Evolutionary conservation across 2,329 filamentous ascomycete genomes (phyloP), one percentile per base, ranked within the genome.

Genomic region (Nemania diffusa): DNA sequence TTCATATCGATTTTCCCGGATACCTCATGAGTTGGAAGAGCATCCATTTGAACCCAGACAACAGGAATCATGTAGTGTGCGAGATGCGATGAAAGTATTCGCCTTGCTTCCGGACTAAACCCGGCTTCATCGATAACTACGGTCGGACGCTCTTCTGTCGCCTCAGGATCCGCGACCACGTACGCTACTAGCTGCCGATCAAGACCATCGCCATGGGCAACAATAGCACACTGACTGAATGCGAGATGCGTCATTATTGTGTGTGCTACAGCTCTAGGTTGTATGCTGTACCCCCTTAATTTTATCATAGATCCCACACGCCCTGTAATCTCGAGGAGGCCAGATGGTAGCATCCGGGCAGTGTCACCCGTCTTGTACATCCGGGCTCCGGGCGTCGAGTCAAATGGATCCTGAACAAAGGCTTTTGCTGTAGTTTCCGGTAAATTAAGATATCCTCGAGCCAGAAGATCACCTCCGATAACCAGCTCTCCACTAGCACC

Each of bases 21-120:
- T 1, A 95, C 92, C 57, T 88, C 89, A 72, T 93, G 90, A 0
- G 91, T 94, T 0, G 92, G 92, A 5, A 95, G 79, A 67, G 86
- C 85, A 2, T 90, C 86, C 34, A 94, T 79, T 73, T 91, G 87
- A 42, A 94, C 89, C 92, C 92, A 95, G 2, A 94, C 78, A 0
- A 90, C 85, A 0, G 92, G 92, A 61, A 95, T 90, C 92, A 95
- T 94, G 79, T 95, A 95, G 69, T 92, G 91, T 1, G 92, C 92
- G 32, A 95, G 84, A 69, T 89, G 88, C 17, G 85, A 81, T 0
- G 89, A 84, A 2, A 95, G 83, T 17, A 85, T 85, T 62, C 88
- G 87, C 53, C 92, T 86, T 2, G 91, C 88, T 5, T 85, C 84
- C 0, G 91, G 88, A 71, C 91, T 93, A 78, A 92, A 90, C 5